Conservation (phyloP, 768 basidiomycete species). For the Galerina sulciceps region DNA sequence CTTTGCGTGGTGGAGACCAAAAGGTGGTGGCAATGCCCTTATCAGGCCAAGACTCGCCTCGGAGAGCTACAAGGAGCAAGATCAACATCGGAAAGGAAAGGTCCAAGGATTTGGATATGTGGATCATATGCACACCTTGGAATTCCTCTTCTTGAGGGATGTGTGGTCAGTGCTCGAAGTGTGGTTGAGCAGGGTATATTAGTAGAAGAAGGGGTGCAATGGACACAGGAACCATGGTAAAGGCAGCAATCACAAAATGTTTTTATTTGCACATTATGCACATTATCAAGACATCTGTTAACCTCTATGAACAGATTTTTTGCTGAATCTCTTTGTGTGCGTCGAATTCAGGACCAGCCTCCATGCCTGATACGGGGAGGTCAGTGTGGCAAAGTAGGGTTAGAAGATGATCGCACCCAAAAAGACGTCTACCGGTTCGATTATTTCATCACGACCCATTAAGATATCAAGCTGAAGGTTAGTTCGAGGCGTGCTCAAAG, state of each 20-base stretch:
- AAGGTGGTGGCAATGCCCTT: constrained; percentile 49
- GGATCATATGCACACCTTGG: constrained; percentile 74
- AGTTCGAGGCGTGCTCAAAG: constrained; percentile 64
- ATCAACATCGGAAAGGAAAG: constrained; percentile 27
- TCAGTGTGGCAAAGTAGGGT: constrained; percentile 3
- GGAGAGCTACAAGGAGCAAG: constrained; percentile 60
- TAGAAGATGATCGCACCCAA: constrained; percentile 48
- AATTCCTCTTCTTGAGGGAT: constrained; percentile 81
- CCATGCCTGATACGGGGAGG: constrained; percentile 49
- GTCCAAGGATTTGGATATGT: constrained; percentile 68
- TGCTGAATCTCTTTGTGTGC: constrained; percentile 74
- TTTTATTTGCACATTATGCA: not conserved
- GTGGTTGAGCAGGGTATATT: constrained; percentile 53
- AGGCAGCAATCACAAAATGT: not conserved
- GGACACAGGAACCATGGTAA: constrained; percentile 27
- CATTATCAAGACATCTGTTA: constrained; percentile 31
- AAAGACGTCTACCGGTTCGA: constrained; percentile 84
- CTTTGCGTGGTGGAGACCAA: constrained; percentile 42
- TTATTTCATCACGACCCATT: constrained; percentile 87
- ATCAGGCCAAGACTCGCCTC: constrained; percentile 37
- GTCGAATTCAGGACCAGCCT: constrained; percentile 51
- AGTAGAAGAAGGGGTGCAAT: constrained; percentile 35
- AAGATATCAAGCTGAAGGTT: constrained; percentile 93
- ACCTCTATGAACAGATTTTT: constrained; percentile 52
- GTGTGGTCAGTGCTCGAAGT: constrained; percentile 71